Conservation (phyloP, 2,329 filamentous ascomycete genomes). For the Erysiphe pulchra region DNA sequence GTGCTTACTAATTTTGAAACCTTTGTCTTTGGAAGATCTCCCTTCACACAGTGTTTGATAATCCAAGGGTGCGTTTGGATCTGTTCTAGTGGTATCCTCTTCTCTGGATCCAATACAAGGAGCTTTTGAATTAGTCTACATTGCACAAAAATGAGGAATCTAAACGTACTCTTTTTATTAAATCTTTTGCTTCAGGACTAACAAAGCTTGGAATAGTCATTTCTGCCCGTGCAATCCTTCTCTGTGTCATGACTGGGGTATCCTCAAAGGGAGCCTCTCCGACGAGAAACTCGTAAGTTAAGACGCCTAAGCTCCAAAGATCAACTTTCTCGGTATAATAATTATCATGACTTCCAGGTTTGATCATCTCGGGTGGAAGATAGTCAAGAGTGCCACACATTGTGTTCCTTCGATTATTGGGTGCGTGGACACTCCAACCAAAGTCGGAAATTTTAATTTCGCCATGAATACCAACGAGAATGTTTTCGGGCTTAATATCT, state of each 20-base stretch:
- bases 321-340: slow-evolving; percentile 92
- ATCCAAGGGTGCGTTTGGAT: slow-evolving; percentile 90
- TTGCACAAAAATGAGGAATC: neutral
- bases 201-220: slow-evolving; percentile 85
- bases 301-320: slow-evolving; percentile 78
- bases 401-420: slow-evolving; percentile 76
- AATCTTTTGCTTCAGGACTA: slow-evolving; percentile 66
- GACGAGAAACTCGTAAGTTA: slow-evolving; percentile 90
- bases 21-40: slow-evolving; percentile 16
- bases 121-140: slow-evolving; percentile 22
- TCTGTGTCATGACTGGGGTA: slow-evolving; percentile 78
- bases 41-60: slow-evolving; percentile 54
- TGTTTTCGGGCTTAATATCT: slow-evolving; percentile 96
- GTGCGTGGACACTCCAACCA: slow-evolving; percentile 93
- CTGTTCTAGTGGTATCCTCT: slow-evolving; percentile 71
- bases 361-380: slow-evolving; percentile 92
- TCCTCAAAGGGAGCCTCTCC: slow-evolving; percentile 96
- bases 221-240: slow-evolving; percentile 66
- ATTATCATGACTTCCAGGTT: slow-evolving; percentile 53
- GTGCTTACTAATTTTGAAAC: slow-evolving; percentile 13
- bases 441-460: slow-evolving; percentile 99
- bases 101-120: slow-evolving; percentile 78
- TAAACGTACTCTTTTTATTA: slow-evolving; percentile 60
- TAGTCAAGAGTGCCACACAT: slow-evolving; percentile 97
- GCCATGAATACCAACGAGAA: slow-evolving; percentile 81